Evolutionary conservation across 192 early-diverging fungal species (phyloP), one percentile per base, ranked within the genome.

Genomic region (Backusella australiensis): DNA sequence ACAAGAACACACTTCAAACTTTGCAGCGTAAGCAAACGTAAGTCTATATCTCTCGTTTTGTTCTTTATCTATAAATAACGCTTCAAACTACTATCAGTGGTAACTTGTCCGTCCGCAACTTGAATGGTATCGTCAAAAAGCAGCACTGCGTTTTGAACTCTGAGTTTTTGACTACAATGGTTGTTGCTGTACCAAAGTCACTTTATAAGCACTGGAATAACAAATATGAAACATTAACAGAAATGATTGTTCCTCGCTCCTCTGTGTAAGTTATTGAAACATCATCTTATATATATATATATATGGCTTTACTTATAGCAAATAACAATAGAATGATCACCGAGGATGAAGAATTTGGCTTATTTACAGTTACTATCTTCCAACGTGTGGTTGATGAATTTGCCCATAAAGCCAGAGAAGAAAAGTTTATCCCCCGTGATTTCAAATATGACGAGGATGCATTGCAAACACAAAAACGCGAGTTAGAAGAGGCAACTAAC

Each of bases 211-310:
- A 96, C 2, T 99, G 98, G 98, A 71, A 83, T 12, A 86, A 89
- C 79, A 86, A 81, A 38, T 99, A 99, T 85, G 98, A 99, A 86
- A 90, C 88, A 1, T 75, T 99, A 73, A 92, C 97, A 3, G 88
- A 93, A 52, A 97, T 97, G 95, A 94, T 99, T 15, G 97, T 99
- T 21, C 98, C 98, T 11, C 90, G 98, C 59, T 99, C 97, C 5
- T 91, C 93, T 69, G 81, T 86, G 94, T 96, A 90, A 76, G 88
- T 44, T 14, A 44, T 44, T 3, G 12, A 12, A 14, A 19, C 42
- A 44, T 83, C 21, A 2, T 32, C 32, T 3, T 32, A 3, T 5
- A 39, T 17, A 34, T 17, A 63, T 32, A 21, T 53, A 9, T 12
- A 63, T 29, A 11, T 26, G 23, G 23, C 21, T 56, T 56, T 56